A percentile compares a stretch with the other conserved stretches of the same genome.
Evolutionary conservation across 768 basidiomycete species (phyloP).

Genomic region (Hericium alpestre): DNA sequence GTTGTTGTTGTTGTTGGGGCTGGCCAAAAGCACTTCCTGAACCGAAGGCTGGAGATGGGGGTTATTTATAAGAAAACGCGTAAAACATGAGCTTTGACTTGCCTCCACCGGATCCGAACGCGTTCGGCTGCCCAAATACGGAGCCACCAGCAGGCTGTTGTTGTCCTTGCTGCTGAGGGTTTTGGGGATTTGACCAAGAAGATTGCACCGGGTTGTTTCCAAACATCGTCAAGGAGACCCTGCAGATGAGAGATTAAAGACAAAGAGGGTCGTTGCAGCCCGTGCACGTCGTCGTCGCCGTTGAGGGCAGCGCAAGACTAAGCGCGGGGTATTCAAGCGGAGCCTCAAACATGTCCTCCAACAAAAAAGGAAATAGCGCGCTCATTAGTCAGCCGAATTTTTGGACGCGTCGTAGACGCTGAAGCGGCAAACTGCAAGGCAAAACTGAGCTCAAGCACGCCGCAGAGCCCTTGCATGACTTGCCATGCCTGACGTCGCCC

Average conservation of each 20-base stretch:
- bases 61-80: slow-evolving; percentile 2
- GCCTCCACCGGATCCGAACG: slow-evolving; percentile 65
- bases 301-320: neutral
- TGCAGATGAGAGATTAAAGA: neutral
- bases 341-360: neutral
- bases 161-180: slow-evolving; percentile 50
- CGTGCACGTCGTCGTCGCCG: neutral
- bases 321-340: neutral
- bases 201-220: slow-evolving; percentile 39
- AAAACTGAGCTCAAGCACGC: neutral
- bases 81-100: slow-evolving; percentile 13
- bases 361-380: neutral
- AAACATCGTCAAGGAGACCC: slow-evolving; percentile 43
- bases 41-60: slow-evolving; percentile 18
- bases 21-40: slow-evolving; percentile 49
- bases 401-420: neutral
- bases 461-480: neutral
- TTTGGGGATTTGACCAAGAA: slow-evolving; percentile 59
- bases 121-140: slow-evolving; percentile 62
- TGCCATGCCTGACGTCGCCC: slow-evolving; percentile 43
- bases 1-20: slow-evolving; percentile 23
- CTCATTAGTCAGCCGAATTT: slow-evolving; percentile 1
- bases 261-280: slow-evolving; percentile 8
- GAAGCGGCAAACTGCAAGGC: neutral
- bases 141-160: slow-evolving; percentile 26